These are phyloP conservation scores for Hibiscus tridactylites DNA, from an alignment of 345 rosid genomes.

Conservation along the genomic window DNA sequence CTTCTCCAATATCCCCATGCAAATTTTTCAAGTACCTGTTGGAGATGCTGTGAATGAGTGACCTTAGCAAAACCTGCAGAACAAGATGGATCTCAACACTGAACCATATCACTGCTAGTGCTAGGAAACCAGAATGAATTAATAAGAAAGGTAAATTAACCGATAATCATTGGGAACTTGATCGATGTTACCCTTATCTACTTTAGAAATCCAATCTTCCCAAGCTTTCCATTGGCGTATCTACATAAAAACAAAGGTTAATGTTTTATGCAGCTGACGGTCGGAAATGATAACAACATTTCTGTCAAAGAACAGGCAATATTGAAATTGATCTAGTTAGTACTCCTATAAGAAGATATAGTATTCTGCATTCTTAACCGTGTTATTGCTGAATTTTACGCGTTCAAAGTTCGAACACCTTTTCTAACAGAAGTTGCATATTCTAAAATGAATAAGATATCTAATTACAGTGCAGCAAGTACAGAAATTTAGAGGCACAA, in stretches of 20 bases:
- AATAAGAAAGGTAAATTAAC: background rate
- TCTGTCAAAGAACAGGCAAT: background rate
- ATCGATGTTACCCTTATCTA: constrained; percentile 14
- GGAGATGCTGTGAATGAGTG: constrained; percentile 10
- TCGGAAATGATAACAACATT: background rate
- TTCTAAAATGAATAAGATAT: background rate
- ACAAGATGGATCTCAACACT: background rate
- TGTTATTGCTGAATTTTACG: background rate
- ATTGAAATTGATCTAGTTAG: background rate
- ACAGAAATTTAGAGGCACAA: background rate
- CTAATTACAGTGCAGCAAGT: background rate
- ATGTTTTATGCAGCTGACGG: background rate
- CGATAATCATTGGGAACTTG: background rate
- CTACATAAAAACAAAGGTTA: constrained; percentile 22
- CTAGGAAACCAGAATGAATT: background rate
- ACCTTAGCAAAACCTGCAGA: constrained; percentile 15
- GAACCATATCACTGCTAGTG: background rate
- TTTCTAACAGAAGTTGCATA: background rate
- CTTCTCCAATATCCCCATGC: constrained; percentile 62
- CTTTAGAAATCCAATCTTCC: constrained; percentile 36
- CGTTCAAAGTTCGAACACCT: background rate
- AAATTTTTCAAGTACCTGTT: constrained; percentile 25
- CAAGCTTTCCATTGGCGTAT: constrained; percentile 77
- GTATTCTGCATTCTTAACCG: background rate
- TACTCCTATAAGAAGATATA: background rate